Evolutionary conservation across 2,329 filamentous ascomycete species (phyloP).

Genomic region (Ascochyta clinopodiicola): DNA sequence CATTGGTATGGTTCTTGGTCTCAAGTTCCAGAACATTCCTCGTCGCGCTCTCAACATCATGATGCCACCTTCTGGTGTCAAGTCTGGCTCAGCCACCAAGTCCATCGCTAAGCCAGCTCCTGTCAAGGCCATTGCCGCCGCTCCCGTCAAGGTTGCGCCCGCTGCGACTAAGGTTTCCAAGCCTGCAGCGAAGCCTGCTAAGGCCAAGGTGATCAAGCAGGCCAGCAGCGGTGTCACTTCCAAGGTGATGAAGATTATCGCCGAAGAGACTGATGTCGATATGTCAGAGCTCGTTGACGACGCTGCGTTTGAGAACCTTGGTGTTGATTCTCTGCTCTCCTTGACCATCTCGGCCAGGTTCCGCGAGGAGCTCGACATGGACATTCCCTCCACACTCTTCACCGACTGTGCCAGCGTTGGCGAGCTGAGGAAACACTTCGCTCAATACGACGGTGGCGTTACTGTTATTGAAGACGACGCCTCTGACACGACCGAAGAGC

Average conservation of each 20-base stretch:
- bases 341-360: slow-evolving; percentile 68
- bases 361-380: slow-evolving; percentile 66
- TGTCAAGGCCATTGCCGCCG: slow-evolving; percentile 44
- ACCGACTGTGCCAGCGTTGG: slow-evolving; percentile 66
- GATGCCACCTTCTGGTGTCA: slow-evolving; percentile 64
- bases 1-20: slow-evolving; percentile 64
- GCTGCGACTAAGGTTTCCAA: slow-evolving; percentile 56
- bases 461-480: slow-evolving; percentile 47
- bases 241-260: slow-evolving; percentile 69
- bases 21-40: slow-evolving; percentile 72
- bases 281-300: slow-evolving; percentile 65
- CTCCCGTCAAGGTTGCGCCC: slow-evolving; percentile 44
- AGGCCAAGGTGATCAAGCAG: slow-evolving; percentile 56
- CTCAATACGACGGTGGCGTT: slow-evolving; percentile 53
- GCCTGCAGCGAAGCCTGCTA: slow-evolving; percentile 59
- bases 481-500: slow-evolving; percentile 50
- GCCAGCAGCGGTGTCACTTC: slow-evolving; percentile 56
- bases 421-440: slow-evolving; percentile 65
- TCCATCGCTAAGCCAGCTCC: slow-evolving; percentile 45
- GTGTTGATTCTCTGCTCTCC: slow-evolving; percentile 67
- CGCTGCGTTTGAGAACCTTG: slow-evolving; percentile 66
- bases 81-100: slow-evolving; percentile 40
- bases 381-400: slow-evolving; percentile 65
- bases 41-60: slow-evolving; percentile 71
- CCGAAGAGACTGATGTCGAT: slow-evolving; percentile 68